Evolutionary conservation across 2,329 filamentous ascomycete species (phyloP), one percentile per base, ranked within the genome.

Genomic region (Talaromyces albobiverticillius): DNA sequence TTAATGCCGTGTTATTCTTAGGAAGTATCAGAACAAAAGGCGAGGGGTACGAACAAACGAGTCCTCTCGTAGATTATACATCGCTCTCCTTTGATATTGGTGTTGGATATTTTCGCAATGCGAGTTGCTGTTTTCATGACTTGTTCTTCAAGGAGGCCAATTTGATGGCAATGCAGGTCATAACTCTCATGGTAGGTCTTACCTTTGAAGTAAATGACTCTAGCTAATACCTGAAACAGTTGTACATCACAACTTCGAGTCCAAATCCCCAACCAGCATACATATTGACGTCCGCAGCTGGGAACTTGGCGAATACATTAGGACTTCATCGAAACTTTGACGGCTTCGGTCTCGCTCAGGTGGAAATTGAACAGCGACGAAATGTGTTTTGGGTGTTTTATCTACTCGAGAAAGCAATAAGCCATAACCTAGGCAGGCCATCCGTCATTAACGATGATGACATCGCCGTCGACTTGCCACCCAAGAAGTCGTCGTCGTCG

Each of bases 371-470:
- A 40, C 50, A 53, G 18, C 50, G 50, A 8, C 50, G 50, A 29
- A 53, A 53, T 31, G 50, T 53, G 9, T 53, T 53, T 20, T 53
- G 50, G 50, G 50, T 46, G 18, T 53, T 53, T 4, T 53, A 53
- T 46, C n/a, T 38, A 29, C 50, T 53, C 1, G 50, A 53, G 4
- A 53, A 53, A 22, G 42, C 50, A 29, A 46, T 53, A 46, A 36
- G 50, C 23, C 50, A 46, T 18, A 53, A 53, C 18, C 31, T 53
- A 3, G 50, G 50, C 22, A 29, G 50, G 3, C 50, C 50, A 46
- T 53, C 50, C 1, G 31, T 53, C 22, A 53, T 53, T n/a, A 53
- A 38, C 18, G 50, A 53, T 5, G 50, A 53, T n/a, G 50, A 53
- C 46, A 53, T 53, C 8, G 50, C 50, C 9, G 50, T 53, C 6